Evolutionary conservation across 306 rosid species (phyloP).

Genomic region (Benincasa hispida): DNA sequence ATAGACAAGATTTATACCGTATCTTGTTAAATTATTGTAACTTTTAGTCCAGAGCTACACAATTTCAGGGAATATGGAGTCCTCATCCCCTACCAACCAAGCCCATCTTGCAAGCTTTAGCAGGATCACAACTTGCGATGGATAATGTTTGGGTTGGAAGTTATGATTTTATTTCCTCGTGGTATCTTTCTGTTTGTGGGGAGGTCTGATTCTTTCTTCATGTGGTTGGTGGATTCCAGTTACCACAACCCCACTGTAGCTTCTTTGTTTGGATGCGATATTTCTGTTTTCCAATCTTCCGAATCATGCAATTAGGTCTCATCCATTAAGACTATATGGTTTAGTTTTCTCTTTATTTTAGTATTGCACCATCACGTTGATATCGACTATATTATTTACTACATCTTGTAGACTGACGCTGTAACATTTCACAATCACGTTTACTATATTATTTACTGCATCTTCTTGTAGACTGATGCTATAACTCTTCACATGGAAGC

Average conservation of each 20-base stretch:
- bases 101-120: neutral
- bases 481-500: slow-evolving; percentile 10
- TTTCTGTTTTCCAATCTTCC: neutral
- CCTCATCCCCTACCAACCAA: neutral
- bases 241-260: neutral
- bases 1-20: neutral
- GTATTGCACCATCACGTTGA: neutral
- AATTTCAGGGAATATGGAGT: neutral
- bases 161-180: neutral
- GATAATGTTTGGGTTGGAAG: neutral
- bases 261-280: neutral
- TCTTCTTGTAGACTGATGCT: neutral
- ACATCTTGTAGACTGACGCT: neutral
- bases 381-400: neutral
- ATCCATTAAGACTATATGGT: neutral
- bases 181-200: neutral
- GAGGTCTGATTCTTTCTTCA: neutral
- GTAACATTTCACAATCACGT: neutral
- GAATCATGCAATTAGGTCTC: neutral
- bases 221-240: neutral
- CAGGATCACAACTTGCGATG: neutral
- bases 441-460: neutral
- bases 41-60: neutral
- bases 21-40: neutral
- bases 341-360: neutral